Conservation (phyloP, 2,329 filamentous ascomycete genomes). For the Colletotrichum zoysiae region DNA sequence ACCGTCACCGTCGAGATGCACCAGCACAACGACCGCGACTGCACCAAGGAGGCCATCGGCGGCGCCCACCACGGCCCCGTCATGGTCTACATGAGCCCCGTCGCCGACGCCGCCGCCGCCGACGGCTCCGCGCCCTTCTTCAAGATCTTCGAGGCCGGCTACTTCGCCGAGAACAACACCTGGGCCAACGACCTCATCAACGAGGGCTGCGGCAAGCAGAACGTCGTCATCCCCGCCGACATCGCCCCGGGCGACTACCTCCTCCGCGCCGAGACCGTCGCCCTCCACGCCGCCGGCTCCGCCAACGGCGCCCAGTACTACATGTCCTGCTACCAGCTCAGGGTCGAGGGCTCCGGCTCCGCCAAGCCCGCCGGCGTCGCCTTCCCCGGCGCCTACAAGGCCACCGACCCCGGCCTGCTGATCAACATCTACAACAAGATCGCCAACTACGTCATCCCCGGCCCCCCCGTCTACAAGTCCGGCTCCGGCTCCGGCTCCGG, state of each 20-base stretch:
- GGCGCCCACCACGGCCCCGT: conserved; percentile 66
- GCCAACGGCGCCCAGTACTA: conserved; percentile 56
- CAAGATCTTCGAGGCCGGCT: conserved; percentile 63
- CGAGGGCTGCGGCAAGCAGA: conserved; percentile 42
- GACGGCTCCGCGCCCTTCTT: conserved; percentile 61
- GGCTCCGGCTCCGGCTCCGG: conserved; percentile 41
- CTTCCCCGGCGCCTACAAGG: conserved; percentile 43
- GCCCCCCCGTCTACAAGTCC: conserved; percentile 42
- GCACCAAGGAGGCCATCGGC: conserved; percentile 62
- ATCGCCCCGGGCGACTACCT: conserved; percentile 66
- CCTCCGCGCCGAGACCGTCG: conserved; percentile 66
- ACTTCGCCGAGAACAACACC: conserved; percentile 42
- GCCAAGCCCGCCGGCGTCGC: conserved; percentile 44
- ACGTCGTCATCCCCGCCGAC: conserved; percentile 55
- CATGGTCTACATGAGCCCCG: conserved; percentile 62
- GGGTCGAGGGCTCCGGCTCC: conserved; percentile 45
- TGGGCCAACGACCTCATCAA: conserved; percentile 43
- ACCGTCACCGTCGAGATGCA: conserved; percentile 62
- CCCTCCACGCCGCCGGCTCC: conserved; percentile 59
- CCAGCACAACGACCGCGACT: conserved; percentile 57
- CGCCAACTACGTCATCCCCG: conserved; percentile 40
- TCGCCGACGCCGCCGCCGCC: conserved; percentile 59
- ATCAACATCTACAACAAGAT: conserved; percentile 58
- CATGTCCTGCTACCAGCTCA: conserved; percentile 48
- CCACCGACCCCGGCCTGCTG: conserved; percentile 58